phyloP scores from a whole-genome alignment of 768 basidiomycete genomes.

The Tricholoma bakamatsutake region DNA sequence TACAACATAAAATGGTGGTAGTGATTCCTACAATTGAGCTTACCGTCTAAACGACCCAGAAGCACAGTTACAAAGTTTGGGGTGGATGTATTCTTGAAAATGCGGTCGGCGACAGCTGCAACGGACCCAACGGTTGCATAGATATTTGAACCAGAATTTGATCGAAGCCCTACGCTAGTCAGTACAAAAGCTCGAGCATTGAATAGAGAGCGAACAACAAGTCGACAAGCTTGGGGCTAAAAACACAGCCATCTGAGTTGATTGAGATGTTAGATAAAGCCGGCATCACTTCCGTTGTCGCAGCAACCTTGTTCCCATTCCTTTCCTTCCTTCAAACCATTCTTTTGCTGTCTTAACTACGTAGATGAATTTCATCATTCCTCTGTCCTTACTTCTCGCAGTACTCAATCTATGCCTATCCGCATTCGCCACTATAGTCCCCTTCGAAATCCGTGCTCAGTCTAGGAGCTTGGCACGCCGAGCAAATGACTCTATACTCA shows the following conservation, averaged over 20 bases:
- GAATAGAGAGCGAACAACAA: not conserved
- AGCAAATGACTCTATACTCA: constrained; percentile 29
- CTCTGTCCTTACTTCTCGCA: constrained; percentile 36
- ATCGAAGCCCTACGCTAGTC: constrained; percentile 56
- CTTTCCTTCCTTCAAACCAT: constrained; percentile 1
- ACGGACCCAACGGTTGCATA: constrained; percentile 32
- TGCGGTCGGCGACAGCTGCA: constrained; percentile 54
- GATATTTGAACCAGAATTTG: constrained; percentile 48
- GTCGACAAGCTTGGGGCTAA: too few species aligned
- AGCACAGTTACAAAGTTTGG: constrained; percentile 61
- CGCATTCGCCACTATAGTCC: constrained; percentile 32
- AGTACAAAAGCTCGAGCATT: not conserved
- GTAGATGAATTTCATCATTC: constrained; percentile 35
- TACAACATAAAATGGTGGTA: not conserved
- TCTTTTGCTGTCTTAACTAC: constrained; percentile 11
- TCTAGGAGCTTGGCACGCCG: constrained; percentile 25
- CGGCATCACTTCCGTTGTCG: not conserved
- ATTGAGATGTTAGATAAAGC: too few species aligned
- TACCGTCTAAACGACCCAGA: constrained; percentile 49
- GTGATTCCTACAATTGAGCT: not conserved
- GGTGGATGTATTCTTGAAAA: constrained; percentile 57
- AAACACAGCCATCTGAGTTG: too few species aligned
- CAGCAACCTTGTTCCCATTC: not conserved
- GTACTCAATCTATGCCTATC: constrained; percentile 27
- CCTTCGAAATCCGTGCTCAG: constrained; percentile 30